Evolutionary conservation across 108 stramenopile species (phyloP).

Genomic region (Discostella stelligeroides): DNA sequence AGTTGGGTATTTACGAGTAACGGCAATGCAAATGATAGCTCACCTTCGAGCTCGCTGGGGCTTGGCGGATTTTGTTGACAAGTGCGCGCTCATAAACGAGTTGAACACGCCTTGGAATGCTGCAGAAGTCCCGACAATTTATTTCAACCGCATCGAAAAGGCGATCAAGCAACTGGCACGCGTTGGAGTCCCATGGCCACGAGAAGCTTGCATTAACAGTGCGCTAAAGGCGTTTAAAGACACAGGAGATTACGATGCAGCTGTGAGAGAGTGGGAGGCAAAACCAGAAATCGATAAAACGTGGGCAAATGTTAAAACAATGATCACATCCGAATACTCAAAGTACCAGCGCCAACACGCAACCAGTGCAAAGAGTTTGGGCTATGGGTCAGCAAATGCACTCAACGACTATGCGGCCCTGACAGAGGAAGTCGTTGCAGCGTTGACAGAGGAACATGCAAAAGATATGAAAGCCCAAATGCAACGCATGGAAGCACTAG

Average conservation of each 20-base stretch:
- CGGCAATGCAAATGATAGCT: too few species aligned
- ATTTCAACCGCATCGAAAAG: slow-evolving; percentile 1
- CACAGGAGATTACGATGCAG: slow-evolving; percentile 2
- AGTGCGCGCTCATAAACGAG: too few species aligned
- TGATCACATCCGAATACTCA: too few species aligned
- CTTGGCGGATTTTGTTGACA: too few species aligned
- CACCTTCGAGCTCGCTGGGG: too few species aligned
- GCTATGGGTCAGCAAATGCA: not conserved
- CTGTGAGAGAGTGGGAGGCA: not conserved
- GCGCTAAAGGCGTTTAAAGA: not conserved
- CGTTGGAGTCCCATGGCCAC: not conserved
- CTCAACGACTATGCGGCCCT: too few species aligned
- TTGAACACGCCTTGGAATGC: too few species aligned
- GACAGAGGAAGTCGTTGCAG: not conserved
- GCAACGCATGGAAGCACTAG: too few species aligned
- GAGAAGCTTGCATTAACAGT: too few species aligned
- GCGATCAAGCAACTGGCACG: not conserved
- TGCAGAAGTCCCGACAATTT: not conserved
- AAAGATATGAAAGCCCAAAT: not conserved
- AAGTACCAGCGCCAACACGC: not conserved
- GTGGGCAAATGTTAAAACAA: slow-evolving; percentile 2
- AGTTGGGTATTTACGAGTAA: too few species aligned
- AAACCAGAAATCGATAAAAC: not conserved
- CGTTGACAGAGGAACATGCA: not conserved
- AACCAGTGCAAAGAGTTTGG: not conserved